These are phyloP conservation scores for Salix viminalis DNA, from an alignment of 345 rosid genomes.

Conservation along the genomic window DNA sequence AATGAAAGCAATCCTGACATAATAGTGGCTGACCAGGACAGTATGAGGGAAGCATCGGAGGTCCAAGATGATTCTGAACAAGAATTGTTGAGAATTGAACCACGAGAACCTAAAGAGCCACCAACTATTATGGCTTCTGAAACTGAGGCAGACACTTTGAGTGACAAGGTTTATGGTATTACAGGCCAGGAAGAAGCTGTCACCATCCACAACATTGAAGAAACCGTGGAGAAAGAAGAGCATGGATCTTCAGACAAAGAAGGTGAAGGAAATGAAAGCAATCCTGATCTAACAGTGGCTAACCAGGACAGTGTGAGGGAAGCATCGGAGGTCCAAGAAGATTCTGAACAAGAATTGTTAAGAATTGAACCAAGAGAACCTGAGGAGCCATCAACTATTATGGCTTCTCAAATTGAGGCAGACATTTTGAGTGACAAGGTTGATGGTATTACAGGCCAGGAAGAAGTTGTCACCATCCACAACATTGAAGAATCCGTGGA, in stretches of 20 bases:
- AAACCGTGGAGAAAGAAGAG: neutral
- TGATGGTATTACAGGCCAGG: neutral
- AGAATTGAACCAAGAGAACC: neutral
- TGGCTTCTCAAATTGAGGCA: slow-evolving; percentile 2
- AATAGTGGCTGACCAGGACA: neutral
- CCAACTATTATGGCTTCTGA: neutral
- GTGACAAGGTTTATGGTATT: neutral
- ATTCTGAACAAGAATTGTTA: too few species aligned
- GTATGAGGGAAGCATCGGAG: neutral
- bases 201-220: slow-evolving; percentile 9
- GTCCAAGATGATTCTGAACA: too few species aligned
- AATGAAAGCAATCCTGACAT: neutral
- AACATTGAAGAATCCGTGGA: slow-evolving; percentile 5
- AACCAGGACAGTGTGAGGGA: neutral
- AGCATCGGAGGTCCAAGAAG: too few species aligned
- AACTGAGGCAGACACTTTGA: neutral
- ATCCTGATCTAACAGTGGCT: neutral
- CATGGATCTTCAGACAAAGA: neutral
- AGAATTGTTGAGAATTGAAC: neutral
- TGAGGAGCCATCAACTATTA: slow-evolving; percentile 1
- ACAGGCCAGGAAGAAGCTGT: neutral
- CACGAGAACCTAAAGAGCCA: slow-evolving; percentile 4
- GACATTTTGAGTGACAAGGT: neutral
- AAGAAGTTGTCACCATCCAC: slow-evolving; percentile 4
- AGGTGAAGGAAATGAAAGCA: neutral